Evolutionary conservation across 805 yeast species (phyloP), one percentile per base, ranked within the genome.

Genomic region (Hanseniaspora taiwanica): DNA sequence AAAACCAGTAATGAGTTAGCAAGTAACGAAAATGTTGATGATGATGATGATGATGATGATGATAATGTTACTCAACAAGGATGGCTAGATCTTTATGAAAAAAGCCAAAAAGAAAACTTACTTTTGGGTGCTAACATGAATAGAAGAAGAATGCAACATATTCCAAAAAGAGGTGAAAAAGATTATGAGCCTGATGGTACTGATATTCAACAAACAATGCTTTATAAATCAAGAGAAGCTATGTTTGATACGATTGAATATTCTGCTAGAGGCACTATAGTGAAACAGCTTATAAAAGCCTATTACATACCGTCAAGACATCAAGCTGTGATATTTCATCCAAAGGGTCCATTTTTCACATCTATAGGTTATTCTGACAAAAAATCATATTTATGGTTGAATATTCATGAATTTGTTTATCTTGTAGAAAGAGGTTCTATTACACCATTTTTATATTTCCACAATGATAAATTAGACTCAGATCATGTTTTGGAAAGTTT

Each of bases 151-250:
- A 8, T 16, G 1, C 43, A 54, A 20, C 27, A 44, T 25, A 42
- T 78, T 1, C 87, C 87, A 2, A 80, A 76, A 47, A 63, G 89
- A 44, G 94, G 95, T 2, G 86, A 76, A 42, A 87, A 87, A 54
- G 94, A 83, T 48, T 81, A 76, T 48, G 94, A 77, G 44, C 94
- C 93, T 0, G 89, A 80, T 53, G 85, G 83, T 1, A 77, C 86
- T 0, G 48, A 51, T 5, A 53, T 63, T 5, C 91, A 82, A 54
- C 54, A 50, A 4, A 44, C 53, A 3, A 56, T 63, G 14, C 63
- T 87, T 4, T 59, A 62, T 9, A 64, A 64, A 20, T 74, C 89
- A 9, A 63, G 82, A 40, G 59, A 69, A 23, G 76, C 79, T 21
- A 86, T 87, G 94, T 84, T 72, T 52, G 61, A 64, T 3, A 87